Conservation (phyloP, 768 basidiomycete genomes). For the Rhodocollybia butyracea region DNA sequence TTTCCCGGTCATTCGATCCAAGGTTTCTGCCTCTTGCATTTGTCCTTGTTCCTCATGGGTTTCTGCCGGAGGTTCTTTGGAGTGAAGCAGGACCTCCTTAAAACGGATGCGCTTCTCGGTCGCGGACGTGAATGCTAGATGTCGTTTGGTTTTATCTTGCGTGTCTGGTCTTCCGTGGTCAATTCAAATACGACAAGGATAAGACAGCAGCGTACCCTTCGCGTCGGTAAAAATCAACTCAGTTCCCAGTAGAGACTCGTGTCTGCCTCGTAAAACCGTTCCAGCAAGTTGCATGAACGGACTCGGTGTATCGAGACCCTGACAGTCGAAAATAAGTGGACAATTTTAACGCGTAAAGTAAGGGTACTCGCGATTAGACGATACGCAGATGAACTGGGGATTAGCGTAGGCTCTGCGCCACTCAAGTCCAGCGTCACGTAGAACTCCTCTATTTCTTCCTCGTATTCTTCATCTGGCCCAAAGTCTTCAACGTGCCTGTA, state of each 20-base stretch:
- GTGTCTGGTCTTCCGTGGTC: slow-evolving; percentile 30
- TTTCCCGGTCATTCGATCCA: slow-evolving; percentile 8
- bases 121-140: slow-evolving; percentile 53
- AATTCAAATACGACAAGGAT: not conserved
- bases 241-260: slow-evolving; percentile 67
- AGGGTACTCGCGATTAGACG: slow-evolving; percentile 63
- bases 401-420: slow-evolving; percentile 65
- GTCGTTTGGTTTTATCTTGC: slow-evolving; percentile 45
- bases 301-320: slow-evolving; percentile 77
- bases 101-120: slow-evolving; percentile 73
- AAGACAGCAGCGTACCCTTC: slow-evolving; percentile 55
- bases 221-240: slow-evolving; percentile 74
- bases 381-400: slow-evolving; percentile 68
- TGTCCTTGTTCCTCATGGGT: not conserved
- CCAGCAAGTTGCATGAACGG: slow-evolving; percentile 79
- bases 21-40: not conserved
- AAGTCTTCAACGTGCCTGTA: slow-evolving; percentile 67
- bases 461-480: slow-evolving; percentile 66
- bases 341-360: not conserved
- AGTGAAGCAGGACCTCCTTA: slow-evolving; percentile 20
- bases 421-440: slow-evolving; percentile 80
- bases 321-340: not conserved
- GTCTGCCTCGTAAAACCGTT: slow-evolving; percentile 66
- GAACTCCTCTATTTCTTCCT: slow-evolving; percentile 50
- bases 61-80: slow-evolving; percentile 7